These are phyloP conservation scores for Marsdenia floribunda DNA, from an alignment of 257 asterid species.

Conservation along the genomic window DNA sequence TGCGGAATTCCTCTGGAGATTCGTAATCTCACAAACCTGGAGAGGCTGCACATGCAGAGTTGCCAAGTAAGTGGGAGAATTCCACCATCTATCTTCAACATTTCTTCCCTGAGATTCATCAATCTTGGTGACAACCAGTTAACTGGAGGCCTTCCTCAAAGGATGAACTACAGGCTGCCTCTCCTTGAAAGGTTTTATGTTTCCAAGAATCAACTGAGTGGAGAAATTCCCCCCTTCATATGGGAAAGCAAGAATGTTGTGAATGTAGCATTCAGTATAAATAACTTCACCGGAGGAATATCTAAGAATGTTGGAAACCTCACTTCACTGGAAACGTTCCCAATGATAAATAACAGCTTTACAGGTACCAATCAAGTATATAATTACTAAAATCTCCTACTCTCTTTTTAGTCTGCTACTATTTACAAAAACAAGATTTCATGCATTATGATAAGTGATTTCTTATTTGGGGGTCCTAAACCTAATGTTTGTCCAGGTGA, in stretches of 20 bases:
- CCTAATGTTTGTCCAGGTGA: no score
- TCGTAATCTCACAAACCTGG: background rate
- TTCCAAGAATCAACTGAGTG: conserved; percentile 28
- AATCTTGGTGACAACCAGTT: background rate
- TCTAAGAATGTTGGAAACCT: conserved; percentile 16
- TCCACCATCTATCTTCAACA: conserved; percentile 11
- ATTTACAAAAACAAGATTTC: no score
- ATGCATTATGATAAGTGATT: no score
- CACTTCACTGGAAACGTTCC: conserved; percentile 8
- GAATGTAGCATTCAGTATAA: conserved; percentile 19
- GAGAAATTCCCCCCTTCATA: conserved; percentile 29
- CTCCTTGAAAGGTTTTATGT: conserved; percentile 17
- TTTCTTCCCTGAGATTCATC: background rate
- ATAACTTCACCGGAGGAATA: conserved; percentile 30
- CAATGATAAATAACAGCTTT: conserved; percentile 7
- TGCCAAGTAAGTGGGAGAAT: background rate
- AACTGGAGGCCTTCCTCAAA: background rate
- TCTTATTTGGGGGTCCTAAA: no score
- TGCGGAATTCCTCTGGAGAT: conserved; percentile 5
- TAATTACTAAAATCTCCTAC: no score
- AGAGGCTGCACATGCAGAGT: background rate
- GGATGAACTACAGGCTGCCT: background rate
- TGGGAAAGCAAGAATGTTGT: conserved; percentile 31
- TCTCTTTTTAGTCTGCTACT: no score
- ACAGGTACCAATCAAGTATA: no score